Evolutionary conservation across 805 yeast genomes (phyloP), one percentile per base, ranked within the genome.

Genomic region (Saccharomycopsis capsularis): DNA sequence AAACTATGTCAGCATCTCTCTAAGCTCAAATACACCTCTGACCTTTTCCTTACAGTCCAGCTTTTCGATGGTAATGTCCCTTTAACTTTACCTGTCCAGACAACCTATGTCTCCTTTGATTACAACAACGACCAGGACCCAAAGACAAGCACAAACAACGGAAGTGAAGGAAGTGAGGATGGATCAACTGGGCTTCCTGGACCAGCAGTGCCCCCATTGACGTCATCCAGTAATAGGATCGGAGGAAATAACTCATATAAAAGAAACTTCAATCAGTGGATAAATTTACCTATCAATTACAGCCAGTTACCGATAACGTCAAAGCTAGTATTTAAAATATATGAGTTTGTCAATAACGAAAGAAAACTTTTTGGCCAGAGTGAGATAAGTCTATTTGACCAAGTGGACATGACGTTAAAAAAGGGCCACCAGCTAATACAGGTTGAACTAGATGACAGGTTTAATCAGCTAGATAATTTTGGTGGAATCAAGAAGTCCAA

Each of bases 241-340:
- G 23, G 41, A 38, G 41, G 27, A 21, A 34, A 34, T 18, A 34
- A 34, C 19, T 32, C 50, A 15, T 46, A 44, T 40, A 40, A 46
- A 29, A 75, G 74, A 59, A 74, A 61, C 42, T 87, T 93, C 90
- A 75, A 82, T 56, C 78, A 79, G 52, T 82, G 88, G 84, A 63
- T 87, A 19, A 73, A 75, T 41, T 63, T 93, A 42, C 91, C 97
- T 0, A 74, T 90, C 2, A 70, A 73, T 47, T 78, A 85, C 55
- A 75, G 76, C 46, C 93, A 88, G 58, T 62, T 91, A n/a, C 82
- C 86, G 2, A 60, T 79, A 34, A 74, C 76, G 37, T 65, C 93
- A 3, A 74, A 70, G 53, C 61, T 90, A 16, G 74, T 74, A 46
- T 68, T 93, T 22, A 70, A 75, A 2, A 56, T 89, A 2, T 85